Conservation (phyloP, 2,329 filamentous ascomycete species). For the Colletotrichum sublineola region DNA sequence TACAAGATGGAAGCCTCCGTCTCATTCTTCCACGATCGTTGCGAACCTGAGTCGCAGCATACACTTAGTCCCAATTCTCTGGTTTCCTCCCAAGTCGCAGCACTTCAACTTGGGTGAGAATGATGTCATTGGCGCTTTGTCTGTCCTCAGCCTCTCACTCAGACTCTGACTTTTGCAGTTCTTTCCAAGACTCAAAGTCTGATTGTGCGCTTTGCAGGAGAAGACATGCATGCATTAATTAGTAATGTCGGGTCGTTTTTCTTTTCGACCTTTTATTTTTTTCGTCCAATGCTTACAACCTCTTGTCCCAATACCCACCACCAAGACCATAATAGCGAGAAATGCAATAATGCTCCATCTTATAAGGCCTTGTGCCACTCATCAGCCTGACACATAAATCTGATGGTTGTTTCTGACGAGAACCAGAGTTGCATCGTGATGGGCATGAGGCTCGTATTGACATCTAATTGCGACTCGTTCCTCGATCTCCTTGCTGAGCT, state of each 20-base stretch:
- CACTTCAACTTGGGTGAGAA: not conserved
- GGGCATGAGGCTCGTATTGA: not conserved
- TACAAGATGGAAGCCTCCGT: conserved; percentile 2
- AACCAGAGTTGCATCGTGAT: not conserved
- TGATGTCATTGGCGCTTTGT: conserved; percentile 19
- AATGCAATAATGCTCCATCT: not conserved
- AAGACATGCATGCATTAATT: too few species aligned
- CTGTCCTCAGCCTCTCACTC: not conserved
- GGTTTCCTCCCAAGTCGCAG: too few species aligned
- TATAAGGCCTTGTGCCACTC: not conserved
- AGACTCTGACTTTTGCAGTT: not conserved
- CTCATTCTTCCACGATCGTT: not conserved
- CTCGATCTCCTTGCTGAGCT: not conserved
- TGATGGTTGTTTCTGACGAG: not conserved
- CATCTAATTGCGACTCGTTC: not conserved
- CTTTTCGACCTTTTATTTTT: too few species aligned
- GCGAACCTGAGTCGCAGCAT: conserved; percentile 3
- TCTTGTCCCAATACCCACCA: not conserved
- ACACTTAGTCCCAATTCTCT: not conserved
- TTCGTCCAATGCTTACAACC: not conserved
- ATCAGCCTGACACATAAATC: not conserved
- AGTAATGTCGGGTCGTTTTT: not conserved
- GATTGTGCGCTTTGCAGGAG: not conserved
- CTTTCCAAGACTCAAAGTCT: not conserved
- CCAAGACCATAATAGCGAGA: not conserved